A percentile compares a stretch with the other conserved stretches of the same genome.
Evolutionary conservation across 345 rosid genomes (phyloP).

Genomic region (Limnanthes douglasii): DNA sequence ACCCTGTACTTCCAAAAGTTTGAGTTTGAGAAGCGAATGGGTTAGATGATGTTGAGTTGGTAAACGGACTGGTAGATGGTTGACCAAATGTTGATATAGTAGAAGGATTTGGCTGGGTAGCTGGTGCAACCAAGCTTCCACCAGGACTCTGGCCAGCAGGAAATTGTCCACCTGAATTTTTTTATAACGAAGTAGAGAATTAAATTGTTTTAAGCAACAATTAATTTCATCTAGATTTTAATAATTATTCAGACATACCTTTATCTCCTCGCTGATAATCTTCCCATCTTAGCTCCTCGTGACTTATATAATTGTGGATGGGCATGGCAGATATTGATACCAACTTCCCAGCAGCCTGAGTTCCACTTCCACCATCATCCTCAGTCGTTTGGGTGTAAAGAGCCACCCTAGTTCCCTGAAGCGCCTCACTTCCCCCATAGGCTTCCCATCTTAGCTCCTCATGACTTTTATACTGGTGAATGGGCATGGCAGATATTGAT

Average conservation of each 20-base stretch:
- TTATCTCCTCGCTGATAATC: slow-evolving; percentile 95
- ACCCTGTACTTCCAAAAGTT: slow-evolving; percentile 22
- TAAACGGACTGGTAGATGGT: slow-evolving; percentile 40
- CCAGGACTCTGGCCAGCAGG: slow-evolving; percentile 48
- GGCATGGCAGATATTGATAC: slow-evolving; percentile 87
- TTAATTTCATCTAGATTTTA: too few species aligned
- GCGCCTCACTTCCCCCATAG: slow-evolving; percentile 77
- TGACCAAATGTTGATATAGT: slow-evolving; percentile 33
- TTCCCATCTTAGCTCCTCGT: slow-evolving; percentile 93
- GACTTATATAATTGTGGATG: slow-evolving; percentile 52
- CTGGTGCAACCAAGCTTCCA: slow-evolving; percentile 29
- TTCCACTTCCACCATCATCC: slow-evolving; percentile 28
- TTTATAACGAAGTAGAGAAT: too few species aligned
- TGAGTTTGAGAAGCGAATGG: slow-evolving; percentile 37
- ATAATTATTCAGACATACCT: too few species aligned
- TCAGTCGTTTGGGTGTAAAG: slow-evolving; percentile 54
- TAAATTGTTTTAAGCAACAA: too few species aligned
- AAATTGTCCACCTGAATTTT: slow-evolving; percentile 56
- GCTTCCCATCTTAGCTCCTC: slow-evolving; percentile 98
- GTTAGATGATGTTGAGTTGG: slow-evolving; percentile 24
- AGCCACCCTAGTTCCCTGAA: too few species aligned
- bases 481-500: slow-evolving; percentile 85
- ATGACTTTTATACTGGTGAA: slow-evolving; percentile 53
- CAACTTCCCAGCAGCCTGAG: slow-evolving; percentile 58
- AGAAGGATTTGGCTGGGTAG: slow-evolving; percentile 36